Conservation (phyloP, 768 basidiomycete species). For the Xerocomus spinulosus region DNA sequence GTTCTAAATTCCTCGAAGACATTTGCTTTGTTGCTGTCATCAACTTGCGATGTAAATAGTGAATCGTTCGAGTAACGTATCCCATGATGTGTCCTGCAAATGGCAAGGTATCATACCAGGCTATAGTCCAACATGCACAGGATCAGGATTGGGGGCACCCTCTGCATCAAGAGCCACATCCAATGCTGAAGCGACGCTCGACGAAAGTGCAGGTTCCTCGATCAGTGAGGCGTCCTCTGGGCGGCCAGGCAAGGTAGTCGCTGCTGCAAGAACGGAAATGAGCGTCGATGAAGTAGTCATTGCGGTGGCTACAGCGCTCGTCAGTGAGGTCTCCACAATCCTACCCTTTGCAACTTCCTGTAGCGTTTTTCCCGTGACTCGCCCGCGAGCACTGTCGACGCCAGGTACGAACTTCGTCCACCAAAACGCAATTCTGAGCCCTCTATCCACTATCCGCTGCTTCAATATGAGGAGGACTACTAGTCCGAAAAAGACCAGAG, state of each 20-base stretch:
- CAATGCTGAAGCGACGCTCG: not conserved
- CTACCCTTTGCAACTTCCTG: conserved; percentile 5
- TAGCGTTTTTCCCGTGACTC: not conserved
- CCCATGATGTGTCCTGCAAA: not conserved
- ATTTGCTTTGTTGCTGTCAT: too few species aligned
- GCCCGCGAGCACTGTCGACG: conserved; percentile 2
- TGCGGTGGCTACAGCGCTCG: conserved; percentile 5
- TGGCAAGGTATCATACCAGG: not conserved
- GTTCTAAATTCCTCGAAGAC: too few species aligned
- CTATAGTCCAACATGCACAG: conserved; percentile 18
- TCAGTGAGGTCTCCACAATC: not conserved
- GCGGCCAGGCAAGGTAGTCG: not conserved
- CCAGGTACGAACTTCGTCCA: conserved; percentile 75
- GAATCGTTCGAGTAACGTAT: not conserved
- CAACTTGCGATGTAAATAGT: too few species aligned
- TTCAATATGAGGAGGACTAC: conserved; percentile 86
- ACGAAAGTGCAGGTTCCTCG: conserved; percentile 1
- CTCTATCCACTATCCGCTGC: conserved; percentile 77
- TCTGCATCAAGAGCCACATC: not conserved
- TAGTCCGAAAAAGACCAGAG: conserved; percentile 77
- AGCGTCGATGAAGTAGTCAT: conserved; percentile 7
- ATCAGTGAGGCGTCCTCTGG: not conserved
- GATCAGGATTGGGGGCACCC: not conserved
- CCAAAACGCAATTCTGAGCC: conserved; percentile 77
- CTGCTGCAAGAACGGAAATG: conserved; percentile 8